Evolutionary conservation across 768 basidiomycete species (phyloP), one percentile per base, ranked within the genome.

Genomic region (Phaeotremella fagi): DNA sequence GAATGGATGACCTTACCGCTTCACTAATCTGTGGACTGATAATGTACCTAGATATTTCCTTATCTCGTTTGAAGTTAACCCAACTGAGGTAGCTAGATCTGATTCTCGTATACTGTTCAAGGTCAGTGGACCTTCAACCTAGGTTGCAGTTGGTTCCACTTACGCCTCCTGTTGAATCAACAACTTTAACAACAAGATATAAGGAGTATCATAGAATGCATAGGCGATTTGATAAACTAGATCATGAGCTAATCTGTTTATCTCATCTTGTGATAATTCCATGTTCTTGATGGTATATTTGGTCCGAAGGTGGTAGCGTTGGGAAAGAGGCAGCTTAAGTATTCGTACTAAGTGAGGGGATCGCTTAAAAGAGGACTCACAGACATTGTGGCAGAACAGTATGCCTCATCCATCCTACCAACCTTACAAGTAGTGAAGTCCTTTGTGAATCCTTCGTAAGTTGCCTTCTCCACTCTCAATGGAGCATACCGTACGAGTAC

Each of bases 151-250:
- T 42, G 26, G 28, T n/a, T 14, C 23, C 16, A 87, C 94, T 86
- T 82, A 98, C 92, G 91, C 90, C 61, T 88, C 84, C 76, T 90
- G 85, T 59, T 86, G 84, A 55, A 89, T 83, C 72, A 99, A 83
- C 76, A 94, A 88, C 78, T 97, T 94, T 80, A 97, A 78, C 57
- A 97, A 83, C 57, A 98, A 86, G 64, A 85, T 87, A 74, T 80
- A 90, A 66, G 87, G 88, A 41, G 88, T 80, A 74, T 97, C 95
- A 77, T 97, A 99, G 77, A 99, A 98, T 28, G 87, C 85, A 66
- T 94, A 83, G 42, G 86, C 83, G 70, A 94, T 90, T 77, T 89
- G 86, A 73, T 95, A 90, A 61, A 95, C 88, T 64, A 99, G 85
- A 45, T 67, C 52, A 16, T 64, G 60, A 48, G 64, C 66, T 45